Evolutionary conservation across 345 rosid genomes (phyloP).

Genomic region (Eucalyptus sp.): DNA sequence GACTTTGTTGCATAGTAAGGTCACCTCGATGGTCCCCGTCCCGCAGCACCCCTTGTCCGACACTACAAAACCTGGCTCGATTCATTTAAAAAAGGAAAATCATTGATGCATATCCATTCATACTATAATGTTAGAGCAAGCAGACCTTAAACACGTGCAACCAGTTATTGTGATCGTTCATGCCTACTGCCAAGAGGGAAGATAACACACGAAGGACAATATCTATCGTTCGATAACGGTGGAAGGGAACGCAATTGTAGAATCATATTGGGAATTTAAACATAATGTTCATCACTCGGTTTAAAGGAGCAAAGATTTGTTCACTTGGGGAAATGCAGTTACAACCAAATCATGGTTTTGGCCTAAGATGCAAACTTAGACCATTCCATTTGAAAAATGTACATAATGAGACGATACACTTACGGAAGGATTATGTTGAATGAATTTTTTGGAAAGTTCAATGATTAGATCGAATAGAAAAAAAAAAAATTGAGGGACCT

Average conservation of each 20-base stretch:
- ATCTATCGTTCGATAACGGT: not conserved
- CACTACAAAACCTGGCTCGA: conserved; percentile 16
- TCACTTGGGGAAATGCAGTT: not conserved
- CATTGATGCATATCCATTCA: not conserved
- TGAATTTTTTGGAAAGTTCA: not conserved
- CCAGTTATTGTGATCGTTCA: not conserved
- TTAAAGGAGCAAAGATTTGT: not conserved
- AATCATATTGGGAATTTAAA: not conserved
- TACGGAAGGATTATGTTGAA: not conserved
- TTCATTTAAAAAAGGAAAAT: not conserved
- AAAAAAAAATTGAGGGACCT: not conserved
- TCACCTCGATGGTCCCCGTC: conserved; percentile 26
- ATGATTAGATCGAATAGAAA: not conserved
- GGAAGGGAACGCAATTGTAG: not conserved
- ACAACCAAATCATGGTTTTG: not conserved
- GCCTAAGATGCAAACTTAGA: not conserved
- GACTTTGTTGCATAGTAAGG: conserved; percentile 24
- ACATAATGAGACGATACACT: not conserved
- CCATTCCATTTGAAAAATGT: not conserved
- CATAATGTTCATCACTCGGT: not conserved
- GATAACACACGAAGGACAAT: not conserved
- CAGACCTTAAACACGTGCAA: not conserved
- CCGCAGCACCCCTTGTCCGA: conserved; percentile 52
- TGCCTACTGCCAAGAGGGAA: not conserved
- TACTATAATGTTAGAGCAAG: not conserved